Evolutionary conservation across 208 protist species (phyloP), one percentile per base, ranked within the genome.

Genomic region (Entamoeba dispar): DNA sequence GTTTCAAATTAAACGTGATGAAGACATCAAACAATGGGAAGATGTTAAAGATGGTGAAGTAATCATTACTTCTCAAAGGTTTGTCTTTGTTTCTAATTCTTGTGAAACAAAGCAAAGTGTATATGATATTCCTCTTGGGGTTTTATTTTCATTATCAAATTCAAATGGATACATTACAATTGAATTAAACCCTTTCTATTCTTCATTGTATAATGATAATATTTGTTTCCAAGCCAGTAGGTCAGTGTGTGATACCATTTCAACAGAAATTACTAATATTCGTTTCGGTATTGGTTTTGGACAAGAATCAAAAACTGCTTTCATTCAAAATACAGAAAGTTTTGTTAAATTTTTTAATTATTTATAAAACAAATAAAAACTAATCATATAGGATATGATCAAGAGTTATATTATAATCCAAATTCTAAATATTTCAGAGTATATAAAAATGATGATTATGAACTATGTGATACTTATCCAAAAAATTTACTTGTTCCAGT

Each of bases 391-490:
- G 61, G 61, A 86, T 27, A 27, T 38, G 61, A 86, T 12, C 17
- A 34, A 86, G 31, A 86, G 0, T 22, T 12, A 38, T 34, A 38
- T n/a, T 38, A 31, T n/a, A 22, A 86, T n/a, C 31, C 19, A 38
- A 34, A 86, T 5, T 86, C 61, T 31, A 22, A 86, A 27, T n/a
- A 38, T 34, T 86, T 86, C 27, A 86, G 34, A n/a, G 31, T 86
- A 38, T 86, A 31, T 34, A 5, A 27, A 27, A 86, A 86, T 86
- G 31, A 27, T 12, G 34, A 86, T 8, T 86, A 86, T 86, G 31
- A n/a, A 5, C 6, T 93, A 14, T 93, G 92, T 49, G 57, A 38
- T 8, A 93, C 92, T 34, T 93, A 93, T 61, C 92, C 92, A 57
- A 8, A 17, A 93, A 43, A 7, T 55, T 27, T 93, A 7, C 1